Percentiles rank a stretch among this genome's conserved stretches.
These are phyloP conservation scores for Ogataea glucozyma DNA, from an alignment of 805 yeast species.

Conservation along the genomic window DNA sequence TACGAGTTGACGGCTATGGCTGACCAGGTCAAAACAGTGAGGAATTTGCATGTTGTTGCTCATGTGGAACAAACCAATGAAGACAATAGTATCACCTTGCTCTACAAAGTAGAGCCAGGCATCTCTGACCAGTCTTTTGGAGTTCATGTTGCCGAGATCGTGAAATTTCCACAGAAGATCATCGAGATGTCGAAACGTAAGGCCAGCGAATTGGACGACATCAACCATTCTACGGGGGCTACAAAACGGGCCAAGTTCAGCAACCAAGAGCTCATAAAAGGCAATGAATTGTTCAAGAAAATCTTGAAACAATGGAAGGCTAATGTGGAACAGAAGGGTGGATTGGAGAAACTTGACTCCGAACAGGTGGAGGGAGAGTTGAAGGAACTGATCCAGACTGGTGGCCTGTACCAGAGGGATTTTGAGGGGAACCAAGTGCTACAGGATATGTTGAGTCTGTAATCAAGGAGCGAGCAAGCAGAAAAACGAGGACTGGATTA, in stretches of 20 bases:
- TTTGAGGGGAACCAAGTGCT: conserved; percentile 22
- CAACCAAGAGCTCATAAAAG: conserved; percentile 52
- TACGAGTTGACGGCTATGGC: conserved; percentile 89
- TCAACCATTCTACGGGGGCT: conserved; percentile 39
- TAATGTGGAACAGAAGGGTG: conserved; percentile 44
- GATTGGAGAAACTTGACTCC: conserved; percentile 43
- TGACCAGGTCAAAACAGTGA: conserved; percentile 60
- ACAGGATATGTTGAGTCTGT: conserved; percentile 27
- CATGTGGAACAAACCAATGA: conserved; percentile 62
- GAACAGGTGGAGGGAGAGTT: conserved; percentile 44
- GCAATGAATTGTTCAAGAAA: conserved; percentile 51
- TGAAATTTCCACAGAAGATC: conserved; percentile 87
- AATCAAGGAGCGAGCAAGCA: not conserved
- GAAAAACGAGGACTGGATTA: not conserved
- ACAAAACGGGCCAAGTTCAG: conserved; percentile 53
- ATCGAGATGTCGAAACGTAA: conserved; percentile 94
- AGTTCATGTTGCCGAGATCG: conserved; percentile 95
- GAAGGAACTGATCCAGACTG: conserved; percentile 34
- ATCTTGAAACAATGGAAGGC: conserved; percentile 57
- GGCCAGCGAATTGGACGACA: conserved; percentile 79
- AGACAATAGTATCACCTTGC: conserved; percentile 73
- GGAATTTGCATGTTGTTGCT: conserved; percentile 90
- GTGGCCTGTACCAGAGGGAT: conserved; percentile 21
- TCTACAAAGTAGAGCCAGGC: conserved; percentile 96
- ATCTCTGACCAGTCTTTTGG: conserved; percentile 95